These are phyloP conservation scores for Colletotrichum filicis DNA, from an alignment of 2,329 filamentous ascomycete species.

Conservation along the genomic window DNA sequence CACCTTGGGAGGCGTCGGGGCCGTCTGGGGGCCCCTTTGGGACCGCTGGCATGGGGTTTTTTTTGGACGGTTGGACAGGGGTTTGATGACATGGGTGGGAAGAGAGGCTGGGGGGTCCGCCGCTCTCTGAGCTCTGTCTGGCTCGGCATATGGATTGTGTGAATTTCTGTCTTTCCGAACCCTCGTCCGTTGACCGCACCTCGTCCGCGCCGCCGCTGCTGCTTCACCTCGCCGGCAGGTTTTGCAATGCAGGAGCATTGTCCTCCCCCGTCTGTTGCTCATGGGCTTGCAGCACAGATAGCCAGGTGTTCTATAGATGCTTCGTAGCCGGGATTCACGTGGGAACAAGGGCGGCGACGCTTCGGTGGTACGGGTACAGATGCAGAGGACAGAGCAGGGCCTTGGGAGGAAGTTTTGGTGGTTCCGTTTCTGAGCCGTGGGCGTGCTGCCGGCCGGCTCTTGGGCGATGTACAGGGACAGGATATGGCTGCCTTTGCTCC, in stretches of 20 bases:
- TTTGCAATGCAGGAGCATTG: not conserved
- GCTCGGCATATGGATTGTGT: conserved; percentile 23
- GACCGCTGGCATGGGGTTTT: not conserved
- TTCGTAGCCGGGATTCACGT: conserved; percentile 13
- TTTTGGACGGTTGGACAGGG: not conserved
- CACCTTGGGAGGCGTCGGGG: conserved; percentile 11
- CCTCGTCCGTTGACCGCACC: conserved; percentile 16
- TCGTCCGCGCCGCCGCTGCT: not conserved
- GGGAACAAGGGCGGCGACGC: conserved; percentile 7
- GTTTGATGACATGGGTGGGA: conserved; percentile 3
- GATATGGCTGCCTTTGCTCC: not conserved
- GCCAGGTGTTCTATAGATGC: not conserved
- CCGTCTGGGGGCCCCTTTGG: not conserved
- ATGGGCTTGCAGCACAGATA: not conserved
- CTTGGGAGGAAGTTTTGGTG: not conserved
- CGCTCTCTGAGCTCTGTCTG: not conserved
- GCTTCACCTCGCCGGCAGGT: not conserved
- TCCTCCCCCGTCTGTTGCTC: not conserved
- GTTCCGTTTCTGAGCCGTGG: not conserved
- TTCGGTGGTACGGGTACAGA: not conserved
- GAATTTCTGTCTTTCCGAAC: conserved; percentile 1
- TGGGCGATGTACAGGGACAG: not conserved
- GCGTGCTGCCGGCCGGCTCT: not conserved
- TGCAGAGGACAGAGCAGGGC: not conserved
- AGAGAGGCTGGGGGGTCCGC: not conserved